Evolutionary conservation across 345 rosid species (phyloP).

Genomic region (Conringia planisiliqua): DNA sequence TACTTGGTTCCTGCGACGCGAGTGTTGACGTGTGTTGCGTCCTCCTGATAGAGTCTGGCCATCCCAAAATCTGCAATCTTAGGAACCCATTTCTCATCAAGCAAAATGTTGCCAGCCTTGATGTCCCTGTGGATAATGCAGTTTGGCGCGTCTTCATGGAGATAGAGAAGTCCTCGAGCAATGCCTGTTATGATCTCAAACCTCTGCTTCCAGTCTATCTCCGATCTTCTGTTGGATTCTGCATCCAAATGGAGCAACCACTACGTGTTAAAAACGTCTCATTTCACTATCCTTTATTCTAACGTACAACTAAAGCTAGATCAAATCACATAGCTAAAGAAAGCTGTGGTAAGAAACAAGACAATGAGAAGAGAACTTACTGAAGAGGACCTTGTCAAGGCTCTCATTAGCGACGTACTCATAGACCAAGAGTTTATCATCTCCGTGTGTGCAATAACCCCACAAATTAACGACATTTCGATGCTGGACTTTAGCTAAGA

Average conservation of each 20-base stretch:
- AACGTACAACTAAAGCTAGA: background rate
- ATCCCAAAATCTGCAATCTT: constrained; percentile 98
- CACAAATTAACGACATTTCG: constrained; percentile 83
- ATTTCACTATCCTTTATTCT: background rate
- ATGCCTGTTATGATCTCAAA: constrained; percentile 68
- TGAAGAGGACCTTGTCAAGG: constrained; percentile 91
- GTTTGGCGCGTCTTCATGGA: constrained; percentile 80
- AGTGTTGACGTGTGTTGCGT: constrained; percentile 79
- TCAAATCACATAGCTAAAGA: background rate
- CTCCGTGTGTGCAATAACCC: constrained; percentile 83
- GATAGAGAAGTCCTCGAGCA: constrained; percentile 90
- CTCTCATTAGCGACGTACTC: constrained; percentile 83
- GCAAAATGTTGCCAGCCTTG: constrained; percentile 89
- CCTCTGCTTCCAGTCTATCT: constrained; percentile 82
- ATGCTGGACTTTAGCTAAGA: constrained; percentile 90
- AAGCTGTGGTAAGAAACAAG: background rate
- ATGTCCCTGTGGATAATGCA: constrained; percentile 94
- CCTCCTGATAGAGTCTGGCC: constrained; percentile 99
- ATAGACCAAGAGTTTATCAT: constrained; percentile 85
- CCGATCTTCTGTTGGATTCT: constrained; percentile 49
- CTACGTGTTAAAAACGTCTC: background rate
- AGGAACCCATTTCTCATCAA: constrained; percentile 92
- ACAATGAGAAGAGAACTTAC: constrained; percentile 43
- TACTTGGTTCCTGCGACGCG: constrained; percentile 97
- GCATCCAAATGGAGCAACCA: constrained; percentile 23